Evolutionary conservation across 2,329 filamentous ascomycete genomes (phyloP).

Genomic region (Fusarium nanum): DNA sequence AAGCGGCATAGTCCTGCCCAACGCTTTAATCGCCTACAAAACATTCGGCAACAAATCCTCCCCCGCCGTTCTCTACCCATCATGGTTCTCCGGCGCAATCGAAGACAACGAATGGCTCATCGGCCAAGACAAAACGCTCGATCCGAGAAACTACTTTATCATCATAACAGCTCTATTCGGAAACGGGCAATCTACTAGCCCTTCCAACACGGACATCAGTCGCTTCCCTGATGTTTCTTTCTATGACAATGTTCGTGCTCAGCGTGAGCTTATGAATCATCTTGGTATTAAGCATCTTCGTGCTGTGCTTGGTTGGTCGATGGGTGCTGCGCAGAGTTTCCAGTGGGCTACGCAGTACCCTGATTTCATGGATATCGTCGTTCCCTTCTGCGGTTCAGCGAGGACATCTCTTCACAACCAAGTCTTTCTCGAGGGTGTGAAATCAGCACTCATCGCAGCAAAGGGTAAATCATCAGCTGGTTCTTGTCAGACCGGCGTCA

Average conservation of each 20-base stretch:
- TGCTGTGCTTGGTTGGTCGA: constrained; percentile 65
- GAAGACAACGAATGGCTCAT: constrained; percentile 81
- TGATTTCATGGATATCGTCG: constrained; percentile 58
- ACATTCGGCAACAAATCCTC: constrained; percentile 73
- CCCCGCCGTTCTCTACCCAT: constrained; percentile 79
- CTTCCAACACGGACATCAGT: constrained; percentile 58
- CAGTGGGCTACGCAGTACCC: constrained; percentile 64
- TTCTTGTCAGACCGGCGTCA: constrained; percentile 46
- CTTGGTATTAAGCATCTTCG: constrained; percentile 58
- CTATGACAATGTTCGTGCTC: constrained; percentile 64
- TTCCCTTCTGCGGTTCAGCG: constrained; percentile 64
- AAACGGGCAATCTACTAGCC: constrained; percentile 65
- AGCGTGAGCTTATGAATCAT: constrained; percentile 56
- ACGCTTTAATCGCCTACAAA: constrained; percentile 80
- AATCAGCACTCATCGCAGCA: constrained; percentile 57
- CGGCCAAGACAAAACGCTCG: constrained; percentile 71
- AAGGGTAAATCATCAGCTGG: constrained; percentile 64
- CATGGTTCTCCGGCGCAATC: constrained; percentile 75
- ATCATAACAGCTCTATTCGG: constrained; percentile 64
- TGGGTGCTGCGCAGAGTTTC: constrained; percentile 66
- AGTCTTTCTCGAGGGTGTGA: constrained; percentile 66
- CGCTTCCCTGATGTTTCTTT: constrained; percentile 60
- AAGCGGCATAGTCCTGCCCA: constrained; percentile 69
- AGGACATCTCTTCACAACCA: constrained; percentile 64
- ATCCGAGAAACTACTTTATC: constrained; percentile 64